Evolutionary conservation across 345 rosid genomes (phyloP).

Genomic region (Balakata baccata): DNA sequence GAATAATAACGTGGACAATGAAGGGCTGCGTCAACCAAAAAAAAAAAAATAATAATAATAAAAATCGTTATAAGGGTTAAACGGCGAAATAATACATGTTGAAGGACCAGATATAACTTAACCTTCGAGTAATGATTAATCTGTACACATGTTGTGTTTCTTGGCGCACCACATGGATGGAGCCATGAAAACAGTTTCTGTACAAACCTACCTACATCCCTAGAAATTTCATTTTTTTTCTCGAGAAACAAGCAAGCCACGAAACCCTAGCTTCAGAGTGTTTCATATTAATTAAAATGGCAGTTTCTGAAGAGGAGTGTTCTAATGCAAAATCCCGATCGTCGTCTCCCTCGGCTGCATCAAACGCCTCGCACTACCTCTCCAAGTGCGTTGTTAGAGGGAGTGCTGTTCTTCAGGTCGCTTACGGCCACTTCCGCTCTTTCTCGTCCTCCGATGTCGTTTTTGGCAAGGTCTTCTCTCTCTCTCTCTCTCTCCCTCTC

Average conservation of each 20-base stretch:
- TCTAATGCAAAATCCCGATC: slow-evolving; percentile 68
- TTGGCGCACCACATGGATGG: background rate
- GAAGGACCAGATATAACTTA: too few species aligned
- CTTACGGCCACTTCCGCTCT: slow-evolving; percentile 71
- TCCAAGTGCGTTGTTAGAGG: slow-evolving; percentile 90
- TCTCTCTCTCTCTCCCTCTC: background rate
- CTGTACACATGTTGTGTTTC: background rate
- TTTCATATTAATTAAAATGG: slow-evolving; percentile 38
- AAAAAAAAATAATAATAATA: too few species aligned
- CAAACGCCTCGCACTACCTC: slow-evolving; percentile 51
- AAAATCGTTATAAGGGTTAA: too few species aligned
- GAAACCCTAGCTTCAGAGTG: slow-evolving; percentile 7
- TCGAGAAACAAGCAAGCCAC: slow-evolving; percentile 3
- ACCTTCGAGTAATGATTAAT: background rate
- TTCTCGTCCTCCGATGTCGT: slow-evolving; percentile 68
- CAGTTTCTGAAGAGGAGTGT: slow-evolving; percentile 92
- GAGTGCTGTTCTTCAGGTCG: slow-evolving; percentile 81
- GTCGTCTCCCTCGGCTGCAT: slow-evolving; percentile 44
- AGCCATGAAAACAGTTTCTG: background rate
- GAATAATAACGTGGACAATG: too few species aligned
- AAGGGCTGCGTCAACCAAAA: too few species aligned
- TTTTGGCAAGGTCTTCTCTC: slow-evolving; percentile 66
- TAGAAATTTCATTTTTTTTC: slow-evolving; percentile 1
- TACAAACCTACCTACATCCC: background rate
- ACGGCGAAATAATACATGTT: too few species aligned